A percentile compares a stretch with the other conserved stretches of the same genome.
phyloP scores from a whole-genome alignment of 768 basidiomycete species.

The Leccinum arenicola region DNA sequence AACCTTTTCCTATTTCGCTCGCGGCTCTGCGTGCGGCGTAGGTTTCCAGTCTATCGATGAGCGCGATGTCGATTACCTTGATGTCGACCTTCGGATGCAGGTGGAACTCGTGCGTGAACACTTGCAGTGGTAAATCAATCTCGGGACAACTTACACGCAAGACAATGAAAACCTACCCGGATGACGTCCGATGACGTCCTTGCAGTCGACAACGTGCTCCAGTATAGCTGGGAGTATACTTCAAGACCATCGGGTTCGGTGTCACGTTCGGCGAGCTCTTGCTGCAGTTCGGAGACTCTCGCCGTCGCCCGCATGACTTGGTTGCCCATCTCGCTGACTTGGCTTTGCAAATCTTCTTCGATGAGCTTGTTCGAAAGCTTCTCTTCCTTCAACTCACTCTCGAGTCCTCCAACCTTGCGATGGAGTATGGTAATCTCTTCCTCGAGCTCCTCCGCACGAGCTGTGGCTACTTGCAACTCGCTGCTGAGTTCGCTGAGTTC shows the following conservation, averaged over 20 bases:
- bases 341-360: slow-evolving; percentile 38
- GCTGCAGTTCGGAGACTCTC: slow-evolving; percentile 41
- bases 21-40: too few species aligned
- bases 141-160: too few species aligned
- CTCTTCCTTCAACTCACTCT: slow-evolving; percentile 58
- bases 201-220: too few species aligned
- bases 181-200: too few species aligned
- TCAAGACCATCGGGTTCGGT: slow-evolving; percentile 29
- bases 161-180: too few species aligned
- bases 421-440: slow-evolving; percentile 55
- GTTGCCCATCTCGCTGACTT: slow-evolving; percentile 29
- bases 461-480: slow-evolving; percentile 53
- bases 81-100: too few species aligned
- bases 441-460: slow-evolving; percentile 59
- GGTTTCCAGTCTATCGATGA: too few species aligned
- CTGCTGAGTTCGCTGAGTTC: slow-evolving; percentile 51
- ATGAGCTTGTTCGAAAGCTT: slow-evolving; percentile 39
- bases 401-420: slow-evolving; percentile 50
- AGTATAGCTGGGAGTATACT: slow-evolving; percentile 11
- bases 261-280: slow-evolving; percentile 44
- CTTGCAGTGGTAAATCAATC: too few species aligned
- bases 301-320: slow-evolving; percentile 32
- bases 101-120: too few species aligned
- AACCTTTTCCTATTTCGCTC: too few species aligned
- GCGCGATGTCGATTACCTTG: too few species aligned